Evolutionary conservation across 2,329 filamentous ascomycete genomes (phyloP).

Genomic region (Diaporthe humulicola): DNA sequence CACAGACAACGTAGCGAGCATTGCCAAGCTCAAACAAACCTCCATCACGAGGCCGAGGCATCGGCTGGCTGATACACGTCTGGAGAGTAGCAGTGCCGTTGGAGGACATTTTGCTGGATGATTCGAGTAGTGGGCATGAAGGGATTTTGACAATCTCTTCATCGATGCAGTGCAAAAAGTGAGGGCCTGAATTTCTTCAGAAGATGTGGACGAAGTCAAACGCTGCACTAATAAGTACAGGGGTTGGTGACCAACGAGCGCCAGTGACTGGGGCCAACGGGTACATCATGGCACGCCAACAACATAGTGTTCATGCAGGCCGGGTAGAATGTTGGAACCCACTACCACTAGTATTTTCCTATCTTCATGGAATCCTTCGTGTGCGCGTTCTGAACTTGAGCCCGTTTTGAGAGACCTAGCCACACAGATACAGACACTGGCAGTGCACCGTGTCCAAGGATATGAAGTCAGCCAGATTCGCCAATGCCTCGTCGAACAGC

Average conservation of each 20-base stretch:
- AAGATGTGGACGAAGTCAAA: neutral
- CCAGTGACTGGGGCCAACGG: too few species aligned
- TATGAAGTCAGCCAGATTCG: neutral
- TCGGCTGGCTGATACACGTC: too few species aligned
- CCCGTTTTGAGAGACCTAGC: conserved; percentile 10
- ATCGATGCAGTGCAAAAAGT: neutral
- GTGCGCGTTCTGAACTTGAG: too few species aligned
- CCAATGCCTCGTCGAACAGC: conserved; percentile 5
- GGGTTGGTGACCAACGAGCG: neutral
- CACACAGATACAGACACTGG: conserved; percentile 2
- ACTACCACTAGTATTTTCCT: too few species aligned
- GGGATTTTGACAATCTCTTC: too few species aligned
- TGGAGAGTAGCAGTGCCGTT: too few species aligned
- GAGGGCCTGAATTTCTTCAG: neutral
- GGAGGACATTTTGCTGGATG: too few species aligned
- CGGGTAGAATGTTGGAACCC: too few species aligned
- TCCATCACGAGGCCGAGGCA: neutral
- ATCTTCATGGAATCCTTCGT: too few species aligned
- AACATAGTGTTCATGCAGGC: too few species aligned
- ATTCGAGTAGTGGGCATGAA: too few species aligned
- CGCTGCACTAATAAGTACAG: neutral
- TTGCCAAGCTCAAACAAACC: neutral
- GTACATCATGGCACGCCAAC: too few species aligned
- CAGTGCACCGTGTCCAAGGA: conserved; percentile 9
- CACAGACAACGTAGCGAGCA: neutral